These are phyloP conservation scores for Pisolithus thermaeus DNA, from an alignment of 1,284 basidiomycete species.

Conservation along the genomic window DNA sequence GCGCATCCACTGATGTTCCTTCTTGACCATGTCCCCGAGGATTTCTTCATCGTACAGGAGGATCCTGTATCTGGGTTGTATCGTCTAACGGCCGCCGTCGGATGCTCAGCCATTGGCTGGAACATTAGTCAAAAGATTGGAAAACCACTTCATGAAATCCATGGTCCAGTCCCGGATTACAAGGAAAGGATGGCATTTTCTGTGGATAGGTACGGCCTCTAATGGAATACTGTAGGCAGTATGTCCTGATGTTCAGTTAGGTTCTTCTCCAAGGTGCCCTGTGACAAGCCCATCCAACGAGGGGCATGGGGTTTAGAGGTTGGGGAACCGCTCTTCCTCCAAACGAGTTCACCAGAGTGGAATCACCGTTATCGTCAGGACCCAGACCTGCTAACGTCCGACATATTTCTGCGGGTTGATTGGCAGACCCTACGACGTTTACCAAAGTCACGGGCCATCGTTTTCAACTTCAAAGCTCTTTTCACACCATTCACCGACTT, in stretches of 20 bases:
- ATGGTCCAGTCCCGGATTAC: slow-evolving; percentile 43
- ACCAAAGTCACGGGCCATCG: slow-evolving; percentile 39
- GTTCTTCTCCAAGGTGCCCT: slow-evolving; percentile 41
- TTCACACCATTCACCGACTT: slow-evolving; percentile 44
- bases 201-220: slow-evolving; percentile 37
- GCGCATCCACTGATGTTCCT: slow-evolving; percentile 37
- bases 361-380: slow-evolving; percentile 27
- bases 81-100: slow-evolving; percentile 36
- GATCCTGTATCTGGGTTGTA: slow-evolving; percentile 40
- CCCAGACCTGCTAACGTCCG: slow-evolving; percentile 32
- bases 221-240: neutral
- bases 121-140: slow-evolving; percentile 43
- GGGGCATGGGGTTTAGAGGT: slow-evolving; percentile 46
- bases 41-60: slow-evolving; percentile 38
- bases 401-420: slow-evolving; percentile 43
- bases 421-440: slow-evolving; percentile 50
- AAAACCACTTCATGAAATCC: slow-evolving; percentile 39
- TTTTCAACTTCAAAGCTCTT: slow-evolving; percentile 48
- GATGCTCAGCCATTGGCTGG: slow-evolving; percentile 45
- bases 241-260: slow-evolving; percentile 19
- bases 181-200: slow-evolving; percentile 42
- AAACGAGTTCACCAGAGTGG: slow-evolving; percentile 33
- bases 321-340: slow-evolving; percentile 41
- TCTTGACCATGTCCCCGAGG: slow-evolving; percentile 45
- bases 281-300: slow-evolving; percentile 44